Conservation (phyloP, 202 grass and related monocot genomes). For the Tripidium arundinaceum region DNA sequence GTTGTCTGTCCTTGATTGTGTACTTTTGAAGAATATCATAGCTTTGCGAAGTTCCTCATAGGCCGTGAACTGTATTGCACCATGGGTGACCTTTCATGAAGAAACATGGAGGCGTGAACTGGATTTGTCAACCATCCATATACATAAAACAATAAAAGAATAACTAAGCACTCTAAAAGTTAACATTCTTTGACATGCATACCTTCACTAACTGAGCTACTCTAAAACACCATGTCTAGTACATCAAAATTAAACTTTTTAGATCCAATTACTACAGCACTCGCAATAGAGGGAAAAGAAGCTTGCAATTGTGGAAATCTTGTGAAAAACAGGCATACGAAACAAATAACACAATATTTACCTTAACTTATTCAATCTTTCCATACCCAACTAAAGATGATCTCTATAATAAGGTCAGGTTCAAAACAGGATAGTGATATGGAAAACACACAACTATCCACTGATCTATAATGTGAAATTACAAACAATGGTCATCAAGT, state of each 20-base stretch:
- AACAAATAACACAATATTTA: slow-evolving; percentile 18
- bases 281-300: neutral
- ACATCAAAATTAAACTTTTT: neutral
- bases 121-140: neutral
- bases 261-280: neutral
- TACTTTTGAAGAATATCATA: slow-evolving; percentile 52
- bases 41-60: slow-evolving; percentile 89
- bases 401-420: neutral
- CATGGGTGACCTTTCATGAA: slow-evolving; percentile 79
- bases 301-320: neutral
- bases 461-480: neutral
- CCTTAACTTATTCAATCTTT: neutral
- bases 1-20: slow-evolving; percentile 38
- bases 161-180: neutral
- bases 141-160: slow-evolving; percentile 17
- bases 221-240: too few species aligned
- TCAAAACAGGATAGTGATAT: neutral
- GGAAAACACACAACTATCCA: neutral
- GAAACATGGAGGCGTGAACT: slow-evolving; percentile 3
- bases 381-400: neutral
- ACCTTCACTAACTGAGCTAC: too few species aligned
- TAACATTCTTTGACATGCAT: neutral
- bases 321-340: neutral
- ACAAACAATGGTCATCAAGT: neutral
- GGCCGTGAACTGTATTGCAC: slow-evolving; percentile 85